Percentiles rank a stretch among this genome's conserved stretches.
These are phyloP conservation scores for Saccharum hybrid DNA, from an alignment of 202 grass and related monocot species.

Conservation along the genomic window DNA sequence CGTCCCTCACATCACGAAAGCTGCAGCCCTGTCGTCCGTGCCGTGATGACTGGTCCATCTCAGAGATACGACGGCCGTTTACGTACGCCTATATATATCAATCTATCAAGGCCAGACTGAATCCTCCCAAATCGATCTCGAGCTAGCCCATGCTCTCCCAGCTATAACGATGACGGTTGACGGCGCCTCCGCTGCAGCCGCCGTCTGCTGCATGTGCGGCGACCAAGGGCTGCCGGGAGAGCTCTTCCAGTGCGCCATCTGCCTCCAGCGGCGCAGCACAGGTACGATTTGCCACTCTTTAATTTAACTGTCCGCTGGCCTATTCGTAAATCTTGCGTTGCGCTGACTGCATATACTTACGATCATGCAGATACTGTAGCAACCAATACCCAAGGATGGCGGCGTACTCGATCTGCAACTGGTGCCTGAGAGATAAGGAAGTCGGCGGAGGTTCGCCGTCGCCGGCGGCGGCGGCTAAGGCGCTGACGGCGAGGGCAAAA, in stretches of 20 bases:
- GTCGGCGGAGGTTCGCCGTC: neutral
- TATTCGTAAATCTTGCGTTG: neutral
- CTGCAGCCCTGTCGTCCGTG: neutral
- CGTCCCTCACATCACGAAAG: neutral
- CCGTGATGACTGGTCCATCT: neutral
- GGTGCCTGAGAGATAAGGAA: slow-evolving; percentile 60
- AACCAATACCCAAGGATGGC: slow-evolving; percentile 53
- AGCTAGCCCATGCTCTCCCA: neutral
- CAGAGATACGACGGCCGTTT: neutral
- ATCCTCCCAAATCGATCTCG: neutral
- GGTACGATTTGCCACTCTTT: slow-evolving; percentile 25
- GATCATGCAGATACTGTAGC: slow-evolving; percentile 61
- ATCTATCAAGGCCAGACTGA: neutral
- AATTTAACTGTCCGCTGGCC: neutral
- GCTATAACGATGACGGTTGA: neutral
- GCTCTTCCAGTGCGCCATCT: slow-evolving; percentile 64
- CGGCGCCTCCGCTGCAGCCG: neutral
- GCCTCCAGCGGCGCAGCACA: slow-evolving; percentile 63
- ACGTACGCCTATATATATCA: neutral
- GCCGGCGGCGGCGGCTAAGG: neutral
- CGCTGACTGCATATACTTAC: neutral
- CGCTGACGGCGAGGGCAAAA: neutral
- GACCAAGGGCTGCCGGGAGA: slow-evolving; percentile 56
- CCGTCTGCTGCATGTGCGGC: slow-evolving; percentile 84
- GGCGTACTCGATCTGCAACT: slow-evolving; percentile 60